Conservation (phyloP, 495 filamentous ascomycete species). For the Penicillium manginii region DNA sequence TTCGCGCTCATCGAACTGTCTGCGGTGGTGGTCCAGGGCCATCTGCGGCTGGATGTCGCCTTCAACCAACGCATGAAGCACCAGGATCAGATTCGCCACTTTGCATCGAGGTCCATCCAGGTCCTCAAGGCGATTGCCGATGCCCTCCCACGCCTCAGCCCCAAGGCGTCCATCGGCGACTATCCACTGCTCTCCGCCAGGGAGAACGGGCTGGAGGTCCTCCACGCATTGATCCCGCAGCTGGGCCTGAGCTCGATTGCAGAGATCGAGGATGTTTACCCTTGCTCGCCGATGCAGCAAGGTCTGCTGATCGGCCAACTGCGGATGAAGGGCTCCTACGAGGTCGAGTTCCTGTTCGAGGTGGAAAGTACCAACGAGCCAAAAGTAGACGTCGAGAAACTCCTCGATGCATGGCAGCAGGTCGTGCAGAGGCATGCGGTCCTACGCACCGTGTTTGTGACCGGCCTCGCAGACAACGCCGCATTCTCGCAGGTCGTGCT, state of each 20-base stretch:
- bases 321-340: conserved; percentile 60
- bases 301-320: conserved; percentile 65
- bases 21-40: conserved; percentile 61
- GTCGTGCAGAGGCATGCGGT: conserved; percentile 54
- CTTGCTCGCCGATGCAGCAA: conserved; percentile 69
- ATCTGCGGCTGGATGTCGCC: conserved; percentile 65
- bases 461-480: conserved; percentile 46
- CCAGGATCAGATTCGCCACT: conserved; percentile 60
- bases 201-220: conserved; percentile 58
- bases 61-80: conserved; percentile 65
- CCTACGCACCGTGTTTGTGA: conserved; percentile 56
- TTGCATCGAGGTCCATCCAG: conserved; percentile 62
- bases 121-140: conserved; percentile 55
- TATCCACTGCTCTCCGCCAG: conserved; percentile 65
- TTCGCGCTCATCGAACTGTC: conserved; percentile 70
- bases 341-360: conserved; percentile 63
- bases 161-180: conserved; percentile 61
- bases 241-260: conserved; percentile 49
- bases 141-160: conserved; percentile 49
- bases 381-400: conserved; percentile 36
- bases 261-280: conserved; percentile 63
- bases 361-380: conserved; percentile 39
- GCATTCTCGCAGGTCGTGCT: conserved; percentile 56
- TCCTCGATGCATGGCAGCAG: conserved; percentile 51
- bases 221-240: conserved; percentile 42